These are phyloP conservation scores for Populus tomentosa DNA, from an alignment of 441 rosid species.

Conservation along the genomic window DNA sequence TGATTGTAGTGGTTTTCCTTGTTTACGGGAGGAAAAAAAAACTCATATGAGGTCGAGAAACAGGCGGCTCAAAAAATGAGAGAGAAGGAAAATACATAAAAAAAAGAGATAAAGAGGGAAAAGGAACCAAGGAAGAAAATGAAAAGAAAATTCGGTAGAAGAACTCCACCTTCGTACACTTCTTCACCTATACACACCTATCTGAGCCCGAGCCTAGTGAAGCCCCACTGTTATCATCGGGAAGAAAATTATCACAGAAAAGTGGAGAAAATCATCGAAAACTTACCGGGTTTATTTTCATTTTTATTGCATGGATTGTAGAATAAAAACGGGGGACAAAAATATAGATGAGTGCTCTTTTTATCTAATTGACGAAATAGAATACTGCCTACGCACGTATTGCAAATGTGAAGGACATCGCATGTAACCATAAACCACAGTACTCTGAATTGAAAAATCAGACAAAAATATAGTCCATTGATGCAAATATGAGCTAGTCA, in stretches of 20 bases:
- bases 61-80: too few relatives aligned
- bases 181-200: not conserved
- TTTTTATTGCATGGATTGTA: not conserved
- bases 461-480: not conserved
- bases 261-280: not conserved
- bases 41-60: too few relatives aligned
- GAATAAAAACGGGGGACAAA: not conserved
- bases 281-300: not conserved
- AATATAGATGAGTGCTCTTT: not conserved
- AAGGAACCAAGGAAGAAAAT: too few relatives aligned
- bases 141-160: too few relatives aligned
- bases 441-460: not conserved
- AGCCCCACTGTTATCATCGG: not conserved
- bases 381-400: not conserved
- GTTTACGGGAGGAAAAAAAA: too few relatives aligned
- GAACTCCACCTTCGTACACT: not conserved
- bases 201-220: not conserved
- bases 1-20: too few relatives aligned
- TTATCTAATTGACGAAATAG: not conserved
- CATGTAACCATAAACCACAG: not conserved
- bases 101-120: too few relatives aligned
- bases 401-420: not conserved
- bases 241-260: not conserved
- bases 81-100: too few relatives aligned
- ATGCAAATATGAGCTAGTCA: conserved; percentile 20